These are phyloP conservation scores for Lactarius hengduanensis DNA, from an alignment of 768 basidiomycete genomes.

Conservation along the genomic window DNA sequence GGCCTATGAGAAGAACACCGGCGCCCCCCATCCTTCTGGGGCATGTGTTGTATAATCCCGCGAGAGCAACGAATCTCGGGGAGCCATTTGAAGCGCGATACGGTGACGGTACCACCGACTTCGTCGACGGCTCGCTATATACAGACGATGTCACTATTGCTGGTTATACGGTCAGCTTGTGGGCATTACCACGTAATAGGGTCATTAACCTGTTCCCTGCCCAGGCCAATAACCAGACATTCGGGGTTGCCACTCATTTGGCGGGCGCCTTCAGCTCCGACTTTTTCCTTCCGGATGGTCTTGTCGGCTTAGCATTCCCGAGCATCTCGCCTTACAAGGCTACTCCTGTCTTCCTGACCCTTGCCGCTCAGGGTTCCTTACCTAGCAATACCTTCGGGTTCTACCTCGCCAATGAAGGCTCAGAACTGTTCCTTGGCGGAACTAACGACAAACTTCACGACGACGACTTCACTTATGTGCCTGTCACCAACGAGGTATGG, in stretches of 20 bases:
- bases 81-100: slow-evolving; percentile 39
- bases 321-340: slow-evolving; percentile 31
- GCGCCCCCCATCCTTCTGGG: background rate
- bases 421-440: slow-evolving; percentile 20
- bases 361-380: slow-evolving; percentile 38
- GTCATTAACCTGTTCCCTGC: background rate
- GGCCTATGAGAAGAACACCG: slow-evolving; percentile 7
- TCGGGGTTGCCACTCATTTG: slow-evolving; percentile 47
- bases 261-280: slow-evolving; percentile 13
- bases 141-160: slow-evolving; percentile 35
- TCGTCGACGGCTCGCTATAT: slow-evolving; percentile 41
- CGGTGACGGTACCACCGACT: slow-evolving; percentile 40
- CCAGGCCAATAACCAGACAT: slow-evolving; percentile 38
- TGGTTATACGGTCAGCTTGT: background rate
- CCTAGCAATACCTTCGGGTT: slow-evolving; percentile 46
- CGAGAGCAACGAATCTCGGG: slow-evolving; percentile 29
- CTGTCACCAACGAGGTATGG: background rate
- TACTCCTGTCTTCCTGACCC: slow-evolving; percentile 40
- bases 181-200: slow-evolving; percentile 21
- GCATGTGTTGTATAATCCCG: slow-evolving; percentile 8
- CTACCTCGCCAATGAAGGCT: slow-evolving; percentile 41
- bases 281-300: slow-evolving; percentile 40
- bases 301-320: slow-evolving; percentile 43
- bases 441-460: background rate
- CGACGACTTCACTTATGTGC: slow-evolving; percentile 12